phyloP scores from a whole-genome alignment of 352 stramenopile species.

The Thalassiosira hispida region DNA sequence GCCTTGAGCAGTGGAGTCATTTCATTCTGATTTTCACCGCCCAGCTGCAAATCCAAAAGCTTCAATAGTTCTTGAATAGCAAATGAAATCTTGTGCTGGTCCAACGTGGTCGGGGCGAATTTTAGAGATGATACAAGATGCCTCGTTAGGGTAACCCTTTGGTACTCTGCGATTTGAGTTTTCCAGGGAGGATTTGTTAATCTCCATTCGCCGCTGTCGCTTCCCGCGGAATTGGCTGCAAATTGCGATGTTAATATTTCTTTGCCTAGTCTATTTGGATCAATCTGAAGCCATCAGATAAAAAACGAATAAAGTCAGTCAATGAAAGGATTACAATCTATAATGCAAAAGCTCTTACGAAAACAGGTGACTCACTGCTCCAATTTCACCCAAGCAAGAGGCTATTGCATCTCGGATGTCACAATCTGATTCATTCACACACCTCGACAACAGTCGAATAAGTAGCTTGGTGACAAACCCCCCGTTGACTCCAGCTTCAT shows the following conservation, averaged over 20 bases:
- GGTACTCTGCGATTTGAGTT: constrained; percentile 60
- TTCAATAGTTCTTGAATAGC: constrained; percentile 84
- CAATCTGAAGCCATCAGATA: constrained; percentile 52
- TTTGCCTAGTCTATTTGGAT: constrained; percentile 69
- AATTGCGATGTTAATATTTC: constrained; percentile 63
- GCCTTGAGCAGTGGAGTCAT: constrained; percentile 76
- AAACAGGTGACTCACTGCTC: constrained; percentile 67
- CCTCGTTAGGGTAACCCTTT: constrained; percentile 76
- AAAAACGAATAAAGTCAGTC: background rate
- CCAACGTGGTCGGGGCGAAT: constrained; percentile 64
- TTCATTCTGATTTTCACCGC: constrained; percentile 40
- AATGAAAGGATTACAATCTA: background rate
- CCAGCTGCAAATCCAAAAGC: constrained; percentile 63
- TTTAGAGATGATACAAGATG: constrained; percentile 81
- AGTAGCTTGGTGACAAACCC: constrained; percentile 60
- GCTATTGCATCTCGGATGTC: constrained; percentile 70
- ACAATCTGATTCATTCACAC: constrained; percentile 74
- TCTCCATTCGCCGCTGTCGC: constrained; percentile 63
- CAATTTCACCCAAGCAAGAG: constrained; percentile 83
- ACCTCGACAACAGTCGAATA: constrained; percentile 70
- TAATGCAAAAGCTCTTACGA: background rate
- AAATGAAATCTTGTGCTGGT: constrained; percentile 86
- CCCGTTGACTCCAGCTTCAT: constrained; percentile 34
- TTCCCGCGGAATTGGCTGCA: constrained; percentile 35
- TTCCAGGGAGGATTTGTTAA: constrained; percentile 81